phyloP scores from a whole-genome alignment of 495 filamentous ascomycete genomes.

The Tuber magnatum region DNA sequence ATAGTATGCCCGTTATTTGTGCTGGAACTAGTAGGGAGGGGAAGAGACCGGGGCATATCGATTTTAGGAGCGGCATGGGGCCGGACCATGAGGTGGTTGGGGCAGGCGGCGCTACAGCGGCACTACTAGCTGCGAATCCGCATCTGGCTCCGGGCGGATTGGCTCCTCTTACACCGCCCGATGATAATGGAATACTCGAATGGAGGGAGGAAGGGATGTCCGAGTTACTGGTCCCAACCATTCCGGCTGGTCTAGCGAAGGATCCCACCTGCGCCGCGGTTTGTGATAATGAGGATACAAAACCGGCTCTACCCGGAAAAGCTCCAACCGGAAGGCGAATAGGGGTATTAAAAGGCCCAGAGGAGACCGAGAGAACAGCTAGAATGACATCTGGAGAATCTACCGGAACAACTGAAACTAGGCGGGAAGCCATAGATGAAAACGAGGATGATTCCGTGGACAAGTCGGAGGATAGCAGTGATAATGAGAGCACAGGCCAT shows the following conservation, averaged over 20 bases:
- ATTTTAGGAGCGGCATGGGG: slow-evolving; percentile 21
- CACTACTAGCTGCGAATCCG: slow-evolving; percentile 36
- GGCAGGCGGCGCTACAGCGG: slow-evolving; percentile 36
- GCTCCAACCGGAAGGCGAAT: slow-evolving; percentile 8
- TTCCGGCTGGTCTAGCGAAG: slow-evolving; percentile 24
- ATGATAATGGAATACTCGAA: slow-evolving; percentile 41
- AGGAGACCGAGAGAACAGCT: slow-evolving; percentile 1
- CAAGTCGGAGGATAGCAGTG: slow-evolving; percentile 19
- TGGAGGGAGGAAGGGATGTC: slow-evolving; percentile 35
- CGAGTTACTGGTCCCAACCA: slow-evolving; percentile 17
- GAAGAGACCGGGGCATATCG: slow-evolving; percentile 20
- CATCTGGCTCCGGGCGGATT: slow-evolving; percentile 39
- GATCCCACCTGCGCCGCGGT: slow-evolving; percentile 7
- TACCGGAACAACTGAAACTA: neutral
- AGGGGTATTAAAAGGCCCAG: slow-evolving; percentile 1
- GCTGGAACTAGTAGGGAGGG: slow-evolving; percentile 32
- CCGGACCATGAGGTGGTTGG: slow-evolving; percentile 25
- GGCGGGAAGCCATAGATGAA: slow-evolving; percentile 19
- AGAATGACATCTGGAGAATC: slow-evolving; percentile 5
- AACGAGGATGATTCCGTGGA: slow-evolving; percentile 20
- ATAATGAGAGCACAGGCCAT: slow-evolving; percentile 23
- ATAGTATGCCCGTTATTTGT: slow-evolving; percentile 35
- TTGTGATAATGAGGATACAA: slow-evolving; percentile 10
- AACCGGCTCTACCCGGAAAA: slow-evolving; percentile 1
- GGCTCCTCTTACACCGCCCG: slow-evolving; percentile 41